A percentile compares a stretch with the other conserved stretches of the same genome.
phyloP scores from a whole-genome alignment of 441 rosid genomes.

The Arabidopsis hybrid region DNA sequence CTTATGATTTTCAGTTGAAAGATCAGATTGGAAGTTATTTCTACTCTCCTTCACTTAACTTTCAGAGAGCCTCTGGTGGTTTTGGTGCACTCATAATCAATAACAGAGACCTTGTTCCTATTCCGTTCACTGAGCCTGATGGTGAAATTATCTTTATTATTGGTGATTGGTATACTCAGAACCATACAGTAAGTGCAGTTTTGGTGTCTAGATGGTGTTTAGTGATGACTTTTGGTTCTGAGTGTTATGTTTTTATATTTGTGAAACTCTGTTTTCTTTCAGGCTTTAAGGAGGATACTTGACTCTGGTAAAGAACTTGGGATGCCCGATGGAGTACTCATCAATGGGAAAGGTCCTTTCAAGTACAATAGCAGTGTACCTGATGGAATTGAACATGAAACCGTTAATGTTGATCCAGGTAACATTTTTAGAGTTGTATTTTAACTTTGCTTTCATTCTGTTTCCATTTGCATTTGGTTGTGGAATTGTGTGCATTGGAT shows the following conservation, averaged over 20 bases:
- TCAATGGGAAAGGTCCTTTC: constrained; percentile 94
- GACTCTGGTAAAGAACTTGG: constrained; percentile 91
- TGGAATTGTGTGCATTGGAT: constrained; percentile 1
- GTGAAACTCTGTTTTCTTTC: constrained; percentile 28
- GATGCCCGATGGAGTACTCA: constrained; percentile 94
- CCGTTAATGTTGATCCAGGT: constrained; percentile 83
- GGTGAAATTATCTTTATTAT: constrained; percentile 73
- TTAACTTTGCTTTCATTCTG: constrained; percentile 5
- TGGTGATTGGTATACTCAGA: constrained; percentile 92
- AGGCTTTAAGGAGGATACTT: constrained; percentile 76
- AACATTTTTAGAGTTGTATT: constrained; percentile 9
- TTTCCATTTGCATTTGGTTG: neutral
- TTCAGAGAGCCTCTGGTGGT: constrained; percentile 95
- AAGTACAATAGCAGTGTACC: constrained; percentile 77
- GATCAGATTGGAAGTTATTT: constrained; percentile 96
- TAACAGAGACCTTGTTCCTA: constrained; percentile 57
- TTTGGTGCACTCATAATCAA: constrained; percentile 80
- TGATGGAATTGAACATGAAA: constrained; percentile 78
- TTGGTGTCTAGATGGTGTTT: neutral
- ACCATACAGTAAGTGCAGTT: constrained; percentile 71
- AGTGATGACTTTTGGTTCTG: neutral
- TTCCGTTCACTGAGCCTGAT: constrained; percentile 82
- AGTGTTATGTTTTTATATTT: constrained; percentile 1
- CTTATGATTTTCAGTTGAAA: constrained; percentile 84
- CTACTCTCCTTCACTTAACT: constrained; percentile 80